These are phyloP conservation scores for Toxicodendron radicans DNA, from an alignment of 345 rosid species.

Conservation along the genomic window DNA sequence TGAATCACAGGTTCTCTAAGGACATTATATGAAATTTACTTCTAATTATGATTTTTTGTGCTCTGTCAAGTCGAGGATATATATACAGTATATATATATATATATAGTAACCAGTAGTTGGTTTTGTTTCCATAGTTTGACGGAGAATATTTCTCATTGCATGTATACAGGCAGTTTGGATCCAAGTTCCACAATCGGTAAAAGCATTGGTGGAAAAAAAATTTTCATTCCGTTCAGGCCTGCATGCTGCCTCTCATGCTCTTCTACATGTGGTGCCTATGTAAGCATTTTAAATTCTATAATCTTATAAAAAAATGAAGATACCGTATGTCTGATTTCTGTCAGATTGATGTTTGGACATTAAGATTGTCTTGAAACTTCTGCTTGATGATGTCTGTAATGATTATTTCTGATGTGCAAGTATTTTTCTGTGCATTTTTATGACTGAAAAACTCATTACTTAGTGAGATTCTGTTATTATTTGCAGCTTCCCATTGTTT, in stretches of 20 bases:
- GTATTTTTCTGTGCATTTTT: neutral
- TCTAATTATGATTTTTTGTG: neutral
- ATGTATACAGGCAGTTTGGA: conserved; percentile 80
- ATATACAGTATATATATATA: too few species aligned
- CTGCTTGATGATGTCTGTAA: neutral
- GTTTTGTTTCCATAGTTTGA: neutral
- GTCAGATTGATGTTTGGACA: conserved; percentile 7
- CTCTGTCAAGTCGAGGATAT: too few species aligned
- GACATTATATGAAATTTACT: neutral
- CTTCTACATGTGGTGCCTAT: conserved; percentile 76
- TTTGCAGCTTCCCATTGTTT: neutral
- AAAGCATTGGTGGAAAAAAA: conserved; percentile 45
- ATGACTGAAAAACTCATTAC: neutral
- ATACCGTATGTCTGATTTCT: neutral
- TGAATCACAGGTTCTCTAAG: conserved; percentile 66
- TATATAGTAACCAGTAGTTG: neutral
- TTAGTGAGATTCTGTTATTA: neutral
- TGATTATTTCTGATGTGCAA: neutral
- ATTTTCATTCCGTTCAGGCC: conserved; percentile 61
- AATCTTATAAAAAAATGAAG: conserved; percentile 3
- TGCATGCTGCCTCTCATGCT: conserved; percentile 97
- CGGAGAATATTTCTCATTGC: conserved; percentile 5
- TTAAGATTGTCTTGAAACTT: neutral
- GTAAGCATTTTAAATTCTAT: conserved; percentile 36
- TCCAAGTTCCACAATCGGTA: conserved; percentile 63